Base-by-base conservation (phyloP, 2,329 filamentous ascomycete genomes). In the Blastomyces emzantsi region DNA sequence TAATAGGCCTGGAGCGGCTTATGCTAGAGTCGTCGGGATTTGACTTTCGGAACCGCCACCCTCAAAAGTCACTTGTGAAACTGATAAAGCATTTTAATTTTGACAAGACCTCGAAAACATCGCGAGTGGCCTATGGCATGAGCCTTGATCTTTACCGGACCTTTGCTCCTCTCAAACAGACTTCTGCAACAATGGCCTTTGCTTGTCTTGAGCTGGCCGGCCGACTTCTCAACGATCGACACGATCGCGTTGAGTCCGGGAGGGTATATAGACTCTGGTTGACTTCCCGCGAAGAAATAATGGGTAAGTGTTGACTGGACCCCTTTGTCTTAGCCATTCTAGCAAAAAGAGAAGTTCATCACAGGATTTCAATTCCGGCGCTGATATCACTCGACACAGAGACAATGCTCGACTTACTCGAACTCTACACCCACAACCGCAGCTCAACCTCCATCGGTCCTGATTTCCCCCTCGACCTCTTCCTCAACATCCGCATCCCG, bases 21-120 rank as follows among this genome's bases (percentile, higher is more conserved):
- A 95, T 97, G 76, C 87, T 99, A 61, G 94, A 99, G 77, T 89
- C 90, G 1, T 89, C 92, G 39, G 88, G 90, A 66, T 99, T 99
- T 75, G 93, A 99, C 75, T 97, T 97, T 73, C 87, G 92, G 45
- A 92, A 87, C 64, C 87, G 92, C 47, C 89, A 96, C 70, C 92
- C 93, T 0, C 91, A 97, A 69, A 90, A 92, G 67, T 82, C 90
- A 28, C 80, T 97, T 52, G 83, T 91, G 68, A 97, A 97, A 77
- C 82, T 96, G 33, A 82, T 87, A 60, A 85, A 87, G 71, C 78
- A 78, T 56, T 81, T 88, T 63, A 76, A 79, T 5, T 79, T 84
- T 8, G 80, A 82, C 5, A 82, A 79, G 62, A 64, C 64, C 56
- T 67, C 66, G 9, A 61, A 62, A 60, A 63, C 60, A 2, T 64